These are phyloP conservation scores for Mycena crocata DNA, from an alignment of 768 basidiomycete genomes.

Conservation along the genomic window DNA sequence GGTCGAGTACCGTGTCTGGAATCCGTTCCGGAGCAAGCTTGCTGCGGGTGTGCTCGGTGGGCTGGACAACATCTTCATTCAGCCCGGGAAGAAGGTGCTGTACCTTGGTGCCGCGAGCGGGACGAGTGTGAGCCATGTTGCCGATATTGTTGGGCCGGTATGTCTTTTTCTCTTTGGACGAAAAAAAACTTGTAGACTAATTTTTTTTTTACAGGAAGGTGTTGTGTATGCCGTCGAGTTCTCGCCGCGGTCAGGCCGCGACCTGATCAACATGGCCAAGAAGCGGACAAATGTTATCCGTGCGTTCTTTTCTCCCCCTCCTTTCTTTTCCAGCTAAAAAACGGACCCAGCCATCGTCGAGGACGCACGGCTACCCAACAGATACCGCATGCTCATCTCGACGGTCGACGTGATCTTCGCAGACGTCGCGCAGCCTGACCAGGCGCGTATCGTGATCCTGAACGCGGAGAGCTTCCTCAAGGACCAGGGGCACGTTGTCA, in stretches of 20 bases:
- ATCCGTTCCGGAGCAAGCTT: slow-evolving; percentile 97
- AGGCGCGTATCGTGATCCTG: slow-evolving; percentile 94
- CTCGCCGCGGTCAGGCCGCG: slow-evolving; percentile 95
- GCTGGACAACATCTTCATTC: slow-evolving; percentile 92
- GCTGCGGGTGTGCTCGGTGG: slow-evolving; percentile 97
- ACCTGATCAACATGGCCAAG: slow-evolving; percentile 99
- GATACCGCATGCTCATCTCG: slow-evolving; percentile 96
- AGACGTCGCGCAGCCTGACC: slow-evolving; percentile 98
- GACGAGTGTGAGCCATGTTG: slow-evolving; percentile 98
- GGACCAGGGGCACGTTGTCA: slow-evolving; percentile 90
- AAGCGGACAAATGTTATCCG: slow-evolving; percentile 99
- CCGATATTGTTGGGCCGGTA: slow-evolving; percentile 97
- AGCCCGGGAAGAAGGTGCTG: slow-evolving; percentile 94
- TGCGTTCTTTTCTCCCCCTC: slow-evolving; percentile 50
- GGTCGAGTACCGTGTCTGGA: slow-evolving; percentile 98
- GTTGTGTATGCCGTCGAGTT: slow-evolving; percentile 99
- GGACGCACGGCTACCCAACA: slow-evolving; percentile 95
- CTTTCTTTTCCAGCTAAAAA: slow-evolving; percentile 8
- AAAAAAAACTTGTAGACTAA: not conserved
- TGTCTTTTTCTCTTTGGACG: slow-evolving; percentile 41
- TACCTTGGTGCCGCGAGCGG: slow-evolving; percentile 99
- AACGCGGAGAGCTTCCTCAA: slow-evolving; percentile 98
- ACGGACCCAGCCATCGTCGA: slow-evolving; percentile 85
- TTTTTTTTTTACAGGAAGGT: slow-evolving; percentile 72
- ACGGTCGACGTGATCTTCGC: slow-evolving; percentile 98